These are phyloP conservation scores for Aphanomyces astaci DNA, from an alignment of 352 stramenopile species.

Conservation along the genomic window DNA sequence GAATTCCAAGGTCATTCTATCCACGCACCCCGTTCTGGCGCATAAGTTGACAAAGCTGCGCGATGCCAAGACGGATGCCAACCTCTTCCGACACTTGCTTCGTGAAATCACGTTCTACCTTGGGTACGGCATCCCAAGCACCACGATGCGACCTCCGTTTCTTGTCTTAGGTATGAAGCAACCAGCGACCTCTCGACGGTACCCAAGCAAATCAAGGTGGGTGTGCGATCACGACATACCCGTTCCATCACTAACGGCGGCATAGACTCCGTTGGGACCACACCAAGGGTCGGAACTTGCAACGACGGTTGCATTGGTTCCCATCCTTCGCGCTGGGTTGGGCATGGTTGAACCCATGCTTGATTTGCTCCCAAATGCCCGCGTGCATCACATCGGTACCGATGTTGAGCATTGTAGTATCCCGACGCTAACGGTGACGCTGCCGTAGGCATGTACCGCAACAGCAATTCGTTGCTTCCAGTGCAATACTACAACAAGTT, in stretches of 20 bases:
- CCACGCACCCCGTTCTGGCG: constrained; percentile 85
- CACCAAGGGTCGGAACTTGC: constrained; percentile 83
- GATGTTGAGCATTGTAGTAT: constrained; percentile 23
- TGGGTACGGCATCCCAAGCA: constrained; percentile 53
- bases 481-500: constrained; percentile 99
- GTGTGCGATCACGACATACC: no score
- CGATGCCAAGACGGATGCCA: constrained; percentile 87
- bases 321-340: constrained; percentile 91
- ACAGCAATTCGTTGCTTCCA: constrained; percentile 86
- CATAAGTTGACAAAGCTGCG: constrained; percentile 97
- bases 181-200: constrained; percentile 58
- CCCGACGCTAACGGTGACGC: not conserved
- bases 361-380: constrained; percentile 92
- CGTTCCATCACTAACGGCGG: no score
- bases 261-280: constrained; percentile 59
- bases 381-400: constrained; percentile 96
- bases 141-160: not conserved
- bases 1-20: constrained; percentile 74
- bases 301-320: constrained; percentile 91
- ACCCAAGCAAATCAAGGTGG: constrained; percentile 69
- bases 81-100: constrained; percentile 92
- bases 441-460: constrained; percentile 84
- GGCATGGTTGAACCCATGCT: constrained; percentile 94
- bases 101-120: constrained; percentile 98
- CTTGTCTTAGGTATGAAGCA: constrained; percentile 55